Conservation (phyloP, 164 flowering plant species). For the Nymphaea thermarum region DNA sequence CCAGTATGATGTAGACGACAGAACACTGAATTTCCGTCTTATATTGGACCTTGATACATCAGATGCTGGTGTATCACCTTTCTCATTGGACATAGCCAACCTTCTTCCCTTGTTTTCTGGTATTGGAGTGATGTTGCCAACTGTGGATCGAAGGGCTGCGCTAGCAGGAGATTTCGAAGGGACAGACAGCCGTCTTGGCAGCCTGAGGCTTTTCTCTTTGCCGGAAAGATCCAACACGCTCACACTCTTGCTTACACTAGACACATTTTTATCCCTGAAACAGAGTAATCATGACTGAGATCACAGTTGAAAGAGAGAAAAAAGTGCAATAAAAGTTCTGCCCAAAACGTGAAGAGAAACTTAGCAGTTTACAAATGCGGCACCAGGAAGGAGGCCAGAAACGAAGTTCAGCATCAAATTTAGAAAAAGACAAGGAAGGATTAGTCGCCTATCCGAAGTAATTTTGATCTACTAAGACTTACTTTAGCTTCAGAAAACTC, state of each 20-base stretch:
- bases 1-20: constrained; percentile 80
- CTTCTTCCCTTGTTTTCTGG: constrained; percentile 44
- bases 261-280: constrained; percentile 41
- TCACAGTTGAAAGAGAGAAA: too few relatives aligned
- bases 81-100: constrained; percentile 19
- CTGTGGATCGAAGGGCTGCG: constrained; percentile 27
- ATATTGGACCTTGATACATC: constrained; percentile 35
- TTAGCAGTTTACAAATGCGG: too few relatives aligned
- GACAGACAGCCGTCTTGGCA: constrained; percentile 78
- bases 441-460: too few relatives aligned
- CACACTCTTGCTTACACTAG: constrained; percentile 68
- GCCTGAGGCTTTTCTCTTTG: constrained; percentile 65
- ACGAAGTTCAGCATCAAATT: too few relatives aligned
- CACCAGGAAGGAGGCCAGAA: too few relatives aligned
- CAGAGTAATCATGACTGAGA: not conserved
- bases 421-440: too few relatives aligned
- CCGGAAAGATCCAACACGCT: constrained; percentile 61
- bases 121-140: constrained; percentile 45
- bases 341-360: too few relatives aligned
- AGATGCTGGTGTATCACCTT: constrained; percentile 50
- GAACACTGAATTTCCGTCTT: constrained; percentile 34
- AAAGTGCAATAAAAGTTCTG: too few relatives aligned
- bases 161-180: constrained; percentile 42
- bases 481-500: too few relatives aligned
- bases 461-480: too few relatives aligned